Evolutionary conservation across 805 yeast species (phyloP).

Genomic region (Candida nitratophila): DNA sequence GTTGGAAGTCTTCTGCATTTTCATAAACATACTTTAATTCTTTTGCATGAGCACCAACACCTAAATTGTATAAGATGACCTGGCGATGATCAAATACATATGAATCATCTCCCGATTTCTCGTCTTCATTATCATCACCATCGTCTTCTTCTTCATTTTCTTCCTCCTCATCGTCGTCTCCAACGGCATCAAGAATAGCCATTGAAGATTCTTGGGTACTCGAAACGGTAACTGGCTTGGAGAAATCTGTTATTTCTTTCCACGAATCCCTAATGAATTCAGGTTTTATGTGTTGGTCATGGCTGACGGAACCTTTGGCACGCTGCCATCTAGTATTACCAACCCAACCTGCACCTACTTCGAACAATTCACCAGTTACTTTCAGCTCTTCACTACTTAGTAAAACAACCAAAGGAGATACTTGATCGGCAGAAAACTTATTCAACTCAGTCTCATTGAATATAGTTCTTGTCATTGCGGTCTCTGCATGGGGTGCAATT

Average conservation of each 20-base stretch:
- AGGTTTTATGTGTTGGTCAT: constrained; percentile 44
- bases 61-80: constrained; percentile 78
- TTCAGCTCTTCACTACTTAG: constrained; percentile 70
- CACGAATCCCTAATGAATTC: constrained; percentile 70
- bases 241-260: constrained; percentile 60
- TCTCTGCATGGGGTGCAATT: constrained; percentile 97
- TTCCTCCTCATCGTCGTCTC: constrained; percentile 35
- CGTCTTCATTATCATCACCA: constrained; percentile 37
- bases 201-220: constrained; percentile 71
- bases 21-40: constrained; percentile 81
- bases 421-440: constrained; percentile 78
- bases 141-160: constrained; percentile 37
- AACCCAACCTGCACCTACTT: constrained; percentile 95
- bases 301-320: constrained; percentile 73
- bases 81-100: constrained; percentile 62
- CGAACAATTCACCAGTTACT: constrained; percentile 76
- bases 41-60: constrained; percentile 74
- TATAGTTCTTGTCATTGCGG: constrained; percentile 91
- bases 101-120: constrained; percentile 32
- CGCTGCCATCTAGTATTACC: constrained; percentile 95
- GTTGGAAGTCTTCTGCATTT: constrained; percentile 69
- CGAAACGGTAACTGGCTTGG: constrained; percentile 44
- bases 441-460: constrained; percentile 75
- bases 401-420: constrained; percentile 82
- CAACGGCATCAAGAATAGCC: constrained; percentile 66